Evolutionary conservation across 345 rosid genomes (phyloP).

Genomic region (Anacardium occidentale): DNA sequence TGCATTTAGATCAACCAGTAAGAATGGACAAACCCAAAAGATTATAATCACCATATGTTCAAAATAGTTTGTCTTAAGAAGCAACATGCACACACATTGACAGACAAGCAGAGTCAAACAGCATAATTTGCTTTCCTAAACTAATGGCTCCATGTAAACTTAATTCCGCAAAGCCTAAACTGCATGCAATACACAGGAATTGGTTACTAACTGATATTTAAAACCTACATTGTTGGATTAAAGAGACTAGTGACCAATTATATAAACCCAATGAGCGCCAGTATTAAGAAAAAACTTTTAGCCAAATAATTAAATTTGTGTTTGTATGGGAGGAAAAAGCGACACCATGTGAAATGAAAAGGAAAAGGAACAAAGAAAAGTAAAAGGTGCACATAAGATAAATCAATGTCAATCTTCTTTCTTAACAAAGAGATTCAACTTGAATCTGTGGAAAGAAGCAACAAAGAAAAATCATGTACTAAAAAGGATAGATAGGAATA

Average conservation of each 20-base stretch:
- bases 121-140: neutral
- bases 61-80: neutral
- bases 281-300: neutral
- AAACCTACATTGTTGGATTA: neutral
- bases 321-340: neutral
- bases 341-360: neutral
- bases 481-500: neutral
- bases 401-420: too few relatives aligned
- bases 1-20: too few relatives aligned
- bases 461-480: neutral
- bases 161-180: neutral
- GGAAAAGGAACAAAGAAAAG: neutral
- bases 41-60: neutral
- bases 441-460: neutral
- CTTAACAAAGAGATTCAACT: too few relatives aligned
- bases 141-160: neutral
- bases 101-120: neutral
- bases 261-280: neutral
- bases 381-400: neutral
- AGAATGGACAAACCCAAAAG: neutral
- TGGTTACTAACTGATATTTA: neutral
- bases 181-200: neutral
- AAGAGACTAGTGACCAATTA: neutral
- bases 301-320: neutral
- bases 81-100: neutral